These are phyloP conservation scores for Ogataea parapolymorpha DNA, from an alignment of 805 yeast species.

Conservation along the genomic window DNA sequence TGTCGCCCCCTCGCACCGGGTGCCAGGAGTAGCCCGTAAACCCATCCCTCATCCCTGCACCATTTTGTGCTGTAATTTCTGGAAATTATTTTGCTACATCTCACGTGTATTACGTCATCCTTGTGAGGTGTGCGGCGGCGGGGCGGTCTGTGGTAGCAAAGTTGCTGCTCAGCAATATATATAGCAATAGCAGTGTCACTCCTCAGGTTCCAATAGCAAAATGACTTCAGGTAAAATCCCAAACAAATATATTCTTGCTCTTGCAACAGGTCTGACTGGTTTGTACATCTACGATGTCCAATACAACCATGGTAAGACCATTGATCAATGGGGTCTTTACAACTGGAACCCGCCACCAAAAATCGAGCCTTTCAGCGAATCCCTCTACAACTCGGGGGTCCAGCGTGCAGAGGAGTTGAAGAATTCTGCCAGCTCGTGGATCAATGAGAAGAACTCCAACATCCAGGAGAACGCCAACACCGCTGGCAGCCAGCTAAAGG, in stretches of 20 bases:
- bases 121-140: constrained; percentile 4
- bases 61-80: not conserved
- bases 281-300: constrained; percentile 29
- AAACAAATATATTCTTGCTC: constrained; percentile 19
- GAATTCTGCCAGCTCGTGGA: constrained; percentile 21
- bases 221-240: constrained; percentile 18
- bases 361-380: constrained; percentile 16
- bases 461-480: constrained; percentile 13
- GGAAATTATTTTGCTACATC: constrained; percentile 1
- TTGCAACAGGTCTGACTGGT: constrained; percentile 29
- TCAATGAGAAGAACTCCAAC: constrained; percentile 18
- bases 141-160: constrained; percentile 8
- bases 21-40: no score
- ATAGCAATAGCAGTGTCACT: not conserved
- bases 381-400: constrained; percentile 14
- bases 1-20: constrained; percentile 5
- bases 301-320: constrained; percentile 23
- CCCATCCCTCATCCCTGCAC: not conserved
- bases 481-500: constrained; percentile 11
- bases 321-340: constrained; percentile 26
- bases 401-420: constrained; percentile 22
- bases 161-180: constrained; percentile 4
- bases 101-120: not conserved
- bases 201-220: not conserved
- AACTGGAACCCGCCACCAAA: constrained; percentile 27